Percentiles rank a stretch among this genome's conserved stretches.
Evolutionary conservation across 441 rosid genomes (phyloP).

Genomic region (Erodium trifolium): DNA sequence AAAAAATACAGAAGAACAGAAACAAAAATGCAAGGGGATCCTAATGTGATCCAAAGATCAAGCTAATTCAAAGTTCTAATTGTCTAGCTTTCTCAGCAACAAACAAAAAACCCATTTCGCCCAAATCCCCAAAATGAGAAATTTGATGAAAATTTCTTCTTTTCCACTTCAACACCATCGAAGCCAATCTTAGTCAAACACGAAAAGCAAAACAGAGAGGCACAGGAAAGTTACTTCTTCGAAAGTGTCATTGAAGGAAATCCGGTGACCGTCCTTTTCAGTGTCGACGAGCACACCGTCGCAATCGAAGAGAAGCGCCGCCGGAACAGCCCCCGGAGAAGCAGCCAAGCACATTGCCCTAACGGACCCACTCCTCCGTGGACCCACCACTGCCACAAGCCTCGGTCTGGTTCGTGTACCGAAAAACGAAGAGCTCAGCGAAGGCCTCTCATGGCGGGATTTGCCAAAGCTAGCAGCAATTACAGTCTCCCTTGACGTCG

Average conservation of each 20-base stretch:
- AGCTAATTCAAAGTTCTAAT: not conserved
- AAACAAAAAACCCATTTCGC: not conserved
- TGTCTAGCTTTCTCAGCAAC: not conserved
- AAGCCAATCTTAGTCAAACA: conserved; percentile 2
- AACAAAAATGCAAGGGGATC: not conserved
- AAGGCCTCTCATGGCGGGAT: conserved; percentile 5
- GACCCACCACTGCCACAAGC: conserved; percentile 8
- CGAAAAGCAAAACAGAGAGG: conserved; percentile 6
- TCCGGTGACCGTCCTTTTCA: conserved; percentile 87
- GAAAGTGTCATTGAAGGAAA: conserved; percentile 92
- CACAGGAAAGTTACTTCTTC: conserved; percentile 38
- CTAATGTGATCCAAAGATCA: not conserved
- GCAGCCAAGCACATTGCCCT: conserved; percentile 39
- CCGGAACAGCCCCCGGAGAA: conserved; percentile 45
- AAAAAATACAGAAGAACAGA: not conserved
- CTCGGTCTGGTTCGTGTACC: conserved; percentile 2
- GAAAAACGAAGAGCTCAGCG: conserved; percentile 2
- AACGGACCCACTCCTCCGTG: not conserved
- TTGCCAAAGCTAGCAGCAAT: not conserved
- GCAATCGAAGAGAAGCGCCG: conserved; percentile 82
- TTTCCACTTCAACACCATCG: too few species aligned
- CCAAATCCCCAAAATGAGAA: not conserved
- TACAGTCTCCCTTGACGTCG: not conserved
- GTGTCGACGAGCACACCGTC: conserved; percentile 97
- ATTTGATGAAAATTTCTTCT: not conserved